Conservation (phyloP, 306 rosid species). For the Citrullus colocynthis region DNA sequence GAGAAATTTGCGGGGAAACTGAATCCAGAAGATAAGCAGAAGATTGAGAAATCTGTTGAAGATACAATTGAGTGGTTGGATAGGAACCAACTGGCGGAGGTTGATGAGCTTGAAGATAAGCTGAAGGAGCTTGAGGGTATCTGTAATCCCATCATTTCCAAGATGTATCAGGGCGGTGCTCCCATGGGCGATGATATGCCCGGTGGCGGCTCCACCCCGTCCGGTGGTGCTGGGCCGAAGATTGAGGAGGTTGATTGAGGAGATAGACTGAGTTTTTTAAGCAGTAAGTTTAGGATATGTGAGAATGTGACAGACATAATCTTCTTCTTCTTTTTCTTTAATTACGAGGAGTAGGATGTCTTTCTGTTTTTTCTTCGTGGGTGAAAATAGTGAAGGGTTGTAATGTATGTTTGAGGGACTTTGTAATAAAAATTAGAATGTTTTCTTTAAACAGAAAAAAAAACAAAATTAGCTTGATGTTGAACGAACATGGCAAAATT, state of each 20-base stretch:
- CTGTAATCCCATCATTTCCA: conserved; percentile 64
- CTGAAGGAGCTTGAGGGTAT: conserved; percentile 59
- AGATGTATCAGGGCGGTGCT: conserved; percentile 43
- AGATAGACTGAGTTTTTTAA: neutral
- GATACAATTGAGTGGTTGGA: conserved; percentile 62
- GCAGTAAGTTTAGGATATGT: neutral
- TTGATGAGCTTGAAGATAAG: conserved; percentile 73
- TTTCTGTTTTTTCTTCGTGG: neutral
- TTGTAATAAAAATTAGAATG: neutral
- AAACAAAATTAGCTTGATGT: too few relatives aligned
- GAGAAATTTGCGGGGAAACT: conserved; percentile 57
- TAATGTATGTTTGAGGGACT: neutral
- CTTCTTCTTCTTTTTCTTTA: neutral
- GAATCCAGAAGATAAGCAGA: conserved; percentile 36
- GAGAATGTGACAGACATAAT: too few relatives aligned
- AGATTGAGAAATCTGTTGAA: conserved; percentile 61
- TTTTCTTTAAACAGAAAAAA: too few relatives aligned
- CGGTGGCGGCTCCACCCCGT: conserved; percentile 11
- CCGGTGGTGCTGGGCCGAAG: conserved; percentile 67
- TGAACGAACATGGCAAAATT: too few relatives aligned
- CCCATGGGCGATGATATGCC: conserved; percentile 19
- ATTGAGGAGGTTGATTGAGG: conserved; percentile 73
- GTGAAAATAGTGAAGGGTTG: neutral
- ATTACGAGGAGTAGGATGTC: neutral
- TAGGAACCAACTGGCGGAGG: conserved; percentile 68